phyloP scores from a whole-genome alignment of 306 rosid species.

The Cicer pinnatifidum region DNA sequence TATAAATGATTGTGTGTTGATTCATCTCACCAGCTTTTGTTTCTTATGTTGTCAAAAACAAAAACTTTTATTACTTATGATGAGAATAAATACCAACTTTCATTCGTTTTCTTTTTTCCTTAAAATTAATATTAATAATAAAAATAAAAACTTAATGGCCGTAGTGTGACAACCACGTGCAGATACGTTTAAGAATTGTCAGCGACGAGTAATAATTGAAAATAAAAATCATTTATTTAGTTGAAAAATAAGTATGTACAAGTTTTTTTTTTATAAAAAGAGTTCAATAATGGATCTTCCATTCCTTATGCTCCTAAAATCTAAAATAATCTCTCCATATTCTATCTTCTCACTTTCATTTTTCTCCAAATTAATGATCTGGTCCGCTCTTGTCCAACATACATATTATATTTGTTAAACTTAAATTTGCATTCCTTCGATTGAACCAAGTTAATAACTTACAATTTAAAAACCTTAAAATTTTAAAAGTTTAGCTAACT shows the following conservation, averaged over 20 bases:
- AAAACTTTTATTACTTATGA: neutral
- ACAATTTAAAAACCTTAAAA: too few relatives aligned
- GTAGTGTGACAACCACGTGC: slow-evolving; percentile 4
- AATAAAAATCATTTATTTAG: neutral
- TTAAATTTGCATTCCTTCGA: too few relatives aligned
- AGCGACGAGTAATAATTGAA: slow-evolving; percentile 1
- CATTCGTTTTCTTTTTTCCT: too few relatives aligned
- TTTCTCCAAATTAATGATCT: too few relatives aligned
- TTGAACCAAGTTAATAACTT: too few relatives aligned
- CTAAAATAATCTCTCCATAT: too few relatives aligned
- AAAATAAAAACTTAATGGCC: neutral
- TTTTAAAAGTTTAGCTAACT: too few relatives aligned
- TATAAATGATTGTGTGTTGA: slow-evolving; percentile 14
- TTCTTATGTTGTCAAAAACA: neutral
- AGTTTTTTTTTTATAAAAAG: neutral
- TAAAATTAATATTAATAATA: too few relatives aligned
- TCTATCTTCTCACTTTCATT: too few relatives aligned
- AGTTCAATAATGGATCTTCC: neutral
- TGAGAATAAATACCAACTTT: neutral
- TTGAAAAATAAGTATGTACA: neutral
- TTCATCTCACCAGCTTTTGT: slow-evolving; percentile 15
- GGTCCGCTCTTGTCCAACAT: too few relatives aligned
- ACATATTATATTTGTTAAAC: too few relatives aligned
- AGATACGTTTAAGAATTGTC: neutral
- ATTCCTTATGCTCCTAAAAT: neutral